Percentiles rank a stretch among this genome's conserved stretches.
Evolutionary conservation across 2,329 filamentous ascomycete species (phyloP).

Genomic region (Phoma herbarum): DNA sequence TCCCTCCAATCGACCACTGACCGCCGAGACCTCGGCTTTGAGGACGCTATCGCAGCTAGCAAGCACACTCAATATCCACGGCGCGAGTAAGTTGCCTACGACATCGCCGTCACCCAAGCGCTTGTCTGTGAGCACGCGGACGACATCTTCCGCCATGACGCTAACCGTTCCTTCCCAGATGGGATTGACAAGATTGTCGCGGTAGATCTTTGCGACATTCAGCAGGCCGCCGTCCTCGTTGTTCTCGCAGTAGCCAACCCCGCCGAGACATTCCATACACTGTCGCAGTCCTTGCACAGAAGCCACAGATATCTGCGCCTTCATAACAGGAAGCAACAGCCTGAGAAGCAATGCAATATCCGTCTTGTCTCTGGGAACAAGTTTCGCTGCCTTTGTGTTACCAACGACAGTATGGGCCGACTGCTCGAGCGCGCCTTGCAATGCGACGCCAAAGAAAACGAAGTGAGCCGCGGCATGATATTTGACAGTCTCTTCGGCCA

Average conservation of each 20-base stretch:
- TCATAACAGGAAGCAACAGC: conserved; percentile 40
- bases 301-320: conserved; percentile 37
- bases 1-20: conserved; percentile 23
- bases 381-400: conserved; percentile 28
- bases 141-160: conserved; percentile 67
- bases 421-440: conserved; percentile 66
- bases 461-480: conserved; percentile 68
- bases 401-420: conserved; percentile 36
- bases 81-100: conserved; percentile 29
- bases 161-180: conserved; percentile 81
- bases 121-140: conserved; percentile 55
- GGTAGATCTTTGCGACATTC: conserved; percentile 71
- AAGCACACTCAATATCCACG: conserved; percentile 30
- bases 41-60: conserved; percentile 17
- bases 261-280: conserved; percentile 71
- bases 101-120: conserved; percentile 37
- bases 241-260: conserved; percentile 72
- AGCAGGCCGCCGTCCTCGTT: conserved; percentile 64
- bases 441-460: conserved; percentile 61
- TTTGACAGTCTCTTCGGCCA: conserved; percentile 64
- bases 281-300: conserved; percentile 59
- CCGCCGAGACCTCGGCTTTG: conserved; percentile 13
- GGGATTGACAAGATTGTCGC: conserved; percentile 69
- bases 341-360: conserved; percentile 28
- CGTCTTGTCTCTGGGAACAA: conserved; percentile 35